Evolutionary conservation across 106 monocot species (phyloP).

Genomic region (Hemerocallis citrina): DNA sequence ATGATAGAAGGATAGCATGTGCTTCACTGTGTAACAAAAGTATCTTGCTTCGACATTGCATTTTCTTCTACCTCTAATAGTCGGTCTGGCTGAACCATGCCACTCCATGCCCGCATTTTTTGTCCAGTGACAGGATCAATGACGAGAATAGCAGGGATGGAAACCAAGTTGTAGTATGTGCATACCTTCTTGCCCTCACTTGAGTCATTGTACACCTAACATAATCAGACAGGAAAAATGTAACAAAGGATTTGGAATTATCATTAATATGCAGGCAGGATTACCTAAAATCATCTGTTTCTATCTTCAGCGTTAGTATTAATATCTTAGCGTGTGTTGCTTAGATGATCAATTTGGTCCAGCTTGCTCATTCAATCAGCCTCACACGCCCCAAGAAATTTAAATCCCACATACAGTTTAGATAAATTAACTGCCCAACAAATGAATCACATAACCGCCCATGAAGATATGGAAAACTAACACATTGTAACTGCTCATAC

Average conservation of each 20-base stretch:
- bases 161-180: slow-evolving; percentile 75
- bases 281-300: neutral
- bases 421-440: too few species aligned
- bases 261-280: neutral
- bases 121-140: slow-evolving; percentile 97
- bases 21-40: neutral
- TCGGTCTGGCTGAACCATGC: slow-evolving; percentile 86
- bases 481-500: too few species aligned
- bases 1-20: neutral
- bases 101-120: slow-evolving; percentile 83
- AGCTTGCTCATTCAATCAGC: neutral
- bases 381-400: too few species aligned
- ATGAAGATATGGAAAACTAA: too few species aligned
- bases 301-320: neutral
- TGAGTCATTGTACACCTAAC: slow-evolving; percentile 72
- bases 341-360: neutral
- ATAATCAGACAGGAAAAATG: neutral
- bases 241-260: neutral
- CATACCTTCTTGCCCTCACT: slow-evolving; percentile 94
- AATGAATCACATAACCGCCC: too few species aligned
- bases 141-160: slow-evolving; percentile 68
- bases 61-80: slow-evolving; percentile 65
- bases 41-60: neutral
- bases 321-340: neutral
- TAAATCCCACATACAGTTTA: too few species aligned